A percentile compares a stretch with the other conserved stretches of the same genome.
These are phyloP conservation scores for Phytopythium helicoides DNA, from an alignment of 352 stramenopile genomes.

Conservation along the genomic window DNA sequence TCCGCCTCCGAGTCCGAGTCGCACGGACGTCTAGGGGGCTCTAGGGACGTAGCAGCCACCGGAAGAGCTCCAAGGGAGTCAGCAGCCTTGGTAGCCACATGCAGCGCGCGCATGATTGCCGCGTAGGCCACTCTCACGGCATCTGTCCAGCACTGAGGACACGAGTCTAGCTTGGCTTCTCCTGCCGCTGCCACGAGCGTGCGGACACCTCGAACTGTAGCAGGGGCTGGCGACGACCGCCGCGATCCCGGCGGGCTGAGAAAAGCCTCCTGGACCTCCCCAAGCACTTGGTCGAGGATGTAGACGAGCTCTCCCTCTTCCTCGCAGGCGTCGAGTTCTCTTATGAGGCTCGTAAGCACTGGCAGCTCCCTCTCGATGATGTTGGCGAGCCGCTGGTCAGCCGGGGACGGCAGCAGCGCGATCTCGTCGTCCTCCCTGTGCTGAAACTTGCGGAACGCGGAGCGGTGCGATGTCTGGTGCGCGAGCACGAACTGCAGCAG, in stretches of 20 bases:
- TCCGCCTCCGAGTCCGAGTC: constrained; percentile 6
- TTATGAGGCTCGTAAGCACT: constrained; percentile 70
- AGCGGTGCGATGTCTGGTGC: constrained; percentile 60
- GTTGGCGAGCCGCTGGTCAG: constrained; percentile 45
- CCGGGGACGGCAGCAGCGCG: constrained; percentile 31
- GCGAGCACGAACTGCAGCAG: constrained; percentile 78
- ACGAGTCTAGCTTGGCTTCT: constrained; percentile 68
- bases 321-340: constrained; percentile 72
- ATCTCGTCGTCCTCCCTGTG: neutral
- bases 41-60: constrained; percentile 3
- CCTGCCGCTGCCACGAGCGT: constrained; percentile 68
- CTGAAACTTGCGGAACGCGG: too few species aligned
- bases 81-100: constrained; percentile 24
- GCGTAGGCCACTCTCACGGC: constrained; percentile 76
- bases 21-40: constrained; percentile 15
- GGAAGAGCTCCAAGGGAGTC: neutral
- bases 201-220: constrained; percentile 62
- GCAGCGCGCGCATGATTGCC: constrained; percentile 76
- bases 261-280: constrained; percentile 56
- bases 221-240: constrained; percentile 3
- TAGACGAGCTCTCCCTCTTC: constrained; percentile 81
- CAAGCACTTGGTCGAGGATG: constrained; percentile 78
- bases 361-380: constrained; percentile 68
- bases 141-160: constrained; percentile 57
- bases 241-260: neutral